Percentiles rank a stretch among this genome's conserved stretches.
These are phyloP conservation scores for Berkeleyomyces basicola DNA, from an alignment of 2,329 filamentous ascomycete species.

Conservation along the genomic window DNA sequence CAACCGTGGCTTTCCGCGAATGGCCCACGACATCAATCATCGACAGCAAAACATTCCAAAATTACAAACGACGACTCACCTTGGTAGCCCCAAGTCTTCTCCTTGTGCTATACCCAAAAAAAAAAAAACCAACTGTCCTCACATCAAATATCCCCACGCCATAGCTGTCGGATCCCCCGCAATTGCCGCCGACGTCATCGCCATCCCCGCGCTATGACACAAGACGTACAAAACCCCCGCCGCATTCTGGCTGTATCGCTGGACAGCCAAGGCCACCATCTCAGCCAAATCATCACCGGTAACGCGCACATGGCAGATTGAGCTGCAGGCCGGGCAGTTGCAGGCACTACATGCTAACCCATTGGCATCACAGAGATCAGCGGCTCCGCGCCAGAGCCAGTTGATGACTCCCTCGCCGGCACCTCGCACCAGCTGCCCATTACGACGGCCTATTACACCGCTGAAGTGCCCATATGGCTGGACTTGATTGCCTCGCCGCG, in stretches of 20 bases:
- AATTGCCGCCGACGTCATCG: too few relatives aligned
- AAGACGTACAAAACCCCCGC: slow-evolving; percentile 21
- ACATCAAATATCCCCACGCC: background rate
- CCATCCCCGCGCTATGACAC: background rate
- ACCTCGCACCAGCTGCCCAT: slow-evolving; percentile 39
- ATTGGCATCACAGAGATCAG: slow-evolving; percentile 30
- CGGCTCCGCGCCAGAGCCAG: slow-evolving; percentile 26
- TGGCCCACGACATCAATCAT: background rate
- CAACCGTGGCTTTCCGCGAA: too few relatives aligned
- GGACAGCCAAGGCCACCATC: slow-evolving; percentile 28
- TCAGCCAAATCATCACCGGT: slow-evolving; percentile 40
- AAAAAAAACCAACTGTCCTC: background rate
- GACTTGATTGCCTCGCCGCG: slow-evolving; percentile 36
- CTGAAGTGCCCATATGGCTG: slow-evolving; percentile 48
- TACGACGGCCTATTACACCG: slow-evolving; percentile 43
- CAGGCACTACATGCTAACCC: background rate
- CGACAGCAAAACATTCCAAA: too few relatives aligned
- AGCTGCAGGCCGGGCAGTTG: background rate
- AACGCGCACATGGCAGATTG: background rate
- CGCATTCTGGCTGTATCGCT: slow-evolving; percentile 42
- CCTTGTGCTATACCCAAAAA: too few relatives aligned
- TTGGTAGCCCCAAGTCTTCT: too few relatives aligned
- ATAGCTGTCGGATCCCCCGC: too few relatives aligned
- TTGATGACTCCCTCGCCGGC: slow-evolving; percentile 35
- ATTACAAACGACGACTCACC: too few relatives aligned